Conservation (phyloP, 1,284 basidiomycete genomes). For the Sporisorium reilianum region DNA sequence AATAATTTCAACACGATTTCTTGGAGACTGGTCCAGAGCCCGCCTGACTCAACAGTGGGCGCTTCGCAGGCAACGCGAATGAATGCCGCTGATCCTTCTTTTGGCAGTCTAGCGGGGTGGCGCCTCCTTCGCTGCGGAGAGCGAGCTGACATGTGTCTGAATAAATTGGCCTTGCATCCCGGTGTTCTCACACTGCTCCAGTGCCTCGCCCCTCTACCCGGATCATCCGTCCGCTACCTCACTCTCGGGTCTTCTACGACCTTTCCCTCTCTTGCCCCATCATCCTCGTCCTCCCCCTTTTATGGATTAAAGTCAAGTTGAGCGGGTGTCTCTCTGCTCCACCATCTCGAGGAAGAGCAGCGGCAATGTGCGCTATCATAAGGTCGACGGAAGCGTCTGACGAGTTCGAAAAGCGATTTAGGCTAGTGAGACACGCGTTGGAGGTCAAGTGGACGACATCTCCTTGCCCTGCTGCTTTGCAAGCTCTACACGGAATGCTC, state of each 20-base stretch:
- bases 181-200: constrained; percentile 11
- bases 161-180: constrained; percentile 14
- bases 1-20: constrained; percentile 6
- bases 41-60: neutral
- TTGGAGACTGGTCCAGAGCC: constrained; percentile 11
- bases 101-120: constrained; percentile 11
- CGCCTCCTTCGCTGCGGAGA: constrained; percentile 11
- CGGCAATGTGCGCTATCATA: neutral
- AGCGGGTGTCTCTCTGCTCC: neutral
- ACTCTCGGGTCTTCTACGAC: neutral
- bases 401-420: neutral
- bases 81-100: constrained; percentile 19
- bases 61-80: constrained; percentile 13
- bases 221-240: constrained; percentile 10
- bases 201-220: constrained; percentile 13
- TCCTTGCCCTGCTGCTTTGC: neutral
- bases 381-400: neutral
- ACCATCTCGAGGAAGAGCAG: neutral
- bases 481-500: neutral
- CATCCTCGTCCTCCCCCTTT: too few species aligned
- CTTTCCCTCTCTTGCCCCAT: neutral
- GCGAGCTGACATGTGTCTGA: constrained; percentile 19
- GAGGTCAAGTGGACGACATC: neutral
- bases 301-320: neutral
- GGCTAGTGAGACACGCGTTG: constrained; percentile 1